Percentiles rank a stretch among this genome's conserved stretches.
These are phyloP conservation scores for Pseudogymnoascus sp. DNA, from an alignment of 2,329 filamentous ascomycete species.

Conservation along the genomic window DNA sequence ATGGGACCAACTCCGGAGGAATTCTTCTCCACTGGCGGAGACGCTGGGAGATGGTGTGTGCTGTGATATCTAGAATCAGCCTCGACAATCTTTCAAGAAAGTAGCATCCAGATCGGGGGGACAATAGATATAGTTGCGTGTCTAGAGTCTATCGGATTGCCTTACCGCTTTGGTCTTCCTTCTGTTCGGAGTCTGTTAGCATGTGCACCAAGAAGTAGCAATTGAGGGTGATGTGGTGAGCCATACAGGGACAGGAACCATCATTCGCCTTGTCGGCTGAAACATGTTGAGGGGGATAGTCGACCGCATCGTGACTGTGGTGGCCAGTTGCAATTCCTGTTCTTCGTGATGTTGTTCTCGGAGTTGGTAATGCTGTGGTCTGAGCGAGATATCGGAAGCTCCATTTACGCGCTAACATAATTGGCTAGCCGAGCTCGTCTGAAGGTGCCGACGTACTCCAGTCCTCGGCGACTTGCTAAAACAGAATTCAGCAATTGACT, in stretches of 20 bases:
- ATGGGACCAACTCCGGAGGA: constrained; percentile 86
- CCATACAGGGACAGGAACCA: constrained; percentile 66
- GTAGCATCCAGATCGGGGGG: neutral
- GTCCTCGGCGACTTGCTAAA: constrained; percentile 17
- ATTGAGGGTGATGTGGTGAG: constrained; percentile 29
- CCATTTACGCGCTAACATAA: constrained; percentile 26
- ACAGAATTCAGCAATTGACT: constrained; percentile 11
- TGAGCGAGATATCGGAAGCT: constrained; percentile 14
- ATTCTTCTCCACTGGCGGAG: constrained; percentile 82
- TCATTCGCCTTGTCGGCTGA: constrained; percentile 56
- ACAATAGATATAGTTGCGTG: constrained; percentile 5
- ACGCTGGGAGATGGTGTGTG: constrained; percentile 94
- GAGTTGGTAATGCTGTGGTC: constrained; percentile 14
- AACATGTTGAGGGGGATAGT: constrained; percentile 59
- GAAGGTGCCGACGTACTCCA: constrained; percentile 17
- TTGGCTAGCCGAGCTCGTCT: constrained; percentile 23
- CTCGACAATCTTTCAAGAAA: neutral
- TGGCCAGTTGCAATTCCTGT: constrained; percentile 11
- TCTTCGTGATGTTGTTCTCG: constrained; percentile 10
- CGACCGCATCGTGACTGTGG: constrained; percentile 29
- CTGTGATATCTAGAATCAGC: constrained; percentile 39
- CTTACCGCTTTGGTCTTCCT: constrained; percentile 60
- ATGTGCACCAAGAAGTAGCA: constrained; percentile 12
- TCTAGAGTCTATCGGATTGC: constrained; percentile 16
- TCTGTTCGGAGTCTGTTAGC: constrained; percentile 33